Conservation (phyloP, 805 yeast genomes). For the Pichia eremophila region DNA sequence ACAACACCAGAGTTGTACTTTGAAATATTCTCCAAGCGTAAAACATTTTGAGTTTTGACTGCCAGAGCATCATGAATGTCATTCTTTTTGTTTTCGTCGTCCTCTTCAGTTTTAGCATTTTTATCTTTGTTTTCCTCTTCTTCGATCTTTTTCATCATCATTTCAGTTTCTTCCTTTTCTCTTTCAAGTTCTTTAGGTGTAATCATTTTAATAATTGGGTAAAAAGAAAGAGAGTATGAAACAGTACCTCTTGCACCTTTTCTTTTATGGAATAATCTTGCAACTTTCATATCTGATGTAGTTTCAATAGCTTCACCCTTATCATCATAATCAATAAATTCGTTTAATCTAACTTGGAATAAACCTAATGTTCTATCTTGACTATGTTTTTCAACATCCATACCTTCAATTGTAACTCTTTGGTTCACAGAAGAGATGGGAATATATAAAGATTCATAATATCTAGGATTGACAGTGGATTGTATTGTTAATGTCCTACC, state of each 20-base stretch:
- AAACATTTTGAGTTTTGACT: conserved; percentile 34
- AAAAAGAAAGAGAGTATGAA: conserved; percentile 68
- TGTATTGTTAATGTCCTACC: conserved; percentile 67
- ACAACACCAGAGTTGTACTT: conserved; percentile 67
- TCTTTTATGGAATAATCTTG: conserved; percentile 53
- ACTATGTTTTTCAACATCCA: conserved; percentile 79
- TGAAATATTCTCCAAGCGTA: conserved; percentile 50
- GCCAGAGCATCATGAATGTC: conserved; percentile 18
- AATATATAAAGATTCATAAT: conserved; percentile 75
- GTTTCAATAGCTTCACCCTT: conserved; percentile 49
- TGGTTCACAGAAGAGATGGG: conserved; percentile 80
- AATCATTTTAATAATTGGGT: conserved; percentile 73
- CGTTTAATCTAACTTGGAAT: conserved; percentile 58
- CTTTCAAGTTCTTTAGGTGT: conserved; percentile 65
- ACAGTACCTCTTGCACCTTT: conserved; percentile 81
- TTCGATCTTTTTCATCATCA: conserved; percentile 16
- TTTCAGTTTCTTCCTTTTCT: conserved; percentile 29
- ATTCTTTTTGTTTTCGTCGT: conserved; percentile 24
- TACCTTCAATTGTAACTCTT: conserved; percentile 72
- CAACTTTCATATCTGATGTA: conserved; percentile 47
- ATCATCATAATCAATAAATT: conserved; percentile 62
- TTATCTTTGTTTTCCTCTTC: conserved; percentile 24
- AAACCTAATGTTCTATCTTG: conserved; percentile 84
- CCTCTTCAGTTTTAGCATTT: conserved; percentile 11
- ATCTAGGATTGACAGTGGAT: conserved; percentile 67